Evolutionary conservation across 2,329 filamentous ascomycete species (phyloP), one percentile per base, ranked within the genome.

Genomic region (Cercospora brassicicola): DNA sequence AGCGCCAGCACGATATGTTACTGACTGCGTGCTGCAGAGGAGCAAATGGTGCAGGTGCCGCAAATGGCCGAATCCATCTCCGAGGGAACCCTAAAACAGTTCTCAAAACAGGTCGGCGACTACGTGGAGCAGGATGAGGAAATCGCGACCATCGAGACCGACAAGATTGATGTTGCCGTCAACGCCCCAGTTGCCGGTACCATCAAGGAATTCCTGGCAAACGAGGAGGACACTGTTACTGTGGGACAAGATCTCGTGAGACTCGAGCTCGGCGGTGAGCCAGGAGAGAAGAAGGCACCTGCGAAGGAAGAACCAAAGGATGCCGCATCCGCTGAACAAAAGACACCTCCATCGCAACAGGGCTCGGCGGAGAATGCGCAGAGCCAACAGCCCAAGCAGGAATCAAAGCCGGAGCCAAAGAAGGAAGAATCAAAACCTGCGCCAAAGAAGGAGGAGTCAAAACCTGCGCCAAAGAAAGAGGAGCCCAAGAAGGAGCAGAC

Each of bases 61-160:
- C 88, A 95, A 79, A 98, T 99, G 95, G 95, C 95, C 72, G 95
- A 99, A 82, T 98, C 95, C 60, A 98, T 99, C 80, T 96, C 93
- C 55, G 95, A 99, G 82, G 95, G 95, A 69, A 99, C 95, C 23
- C 81, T 99, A 77, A 97, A 97, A 84, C 93, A 97, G 79, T 98
- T 94, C 85, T 91, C 88, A 77, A 98, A 98, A 84, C 85, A 94
- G 82, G 85, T 97, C 75, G 95, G 95, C 77, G 95, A 99, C 80
- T 94, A 89, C 76, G 94, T 99, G 62, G 93, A 96, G 84, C 90
- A 90, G 76, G 95, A 99, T 78, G 95, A 98, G 83, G 95, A 99
- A 81, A 94, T 99, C 80, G 95, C 95, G 33, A 97, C 94, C 60
- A 99, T 99, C 78, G 95, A 99, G 83, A 99, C 95, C 13, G 95